Evolutionary conservation across 2,329 filamentous ascomycete genomes (phyloP).

Genomic region (Paraconiothyrium brasiliense): DNA sequence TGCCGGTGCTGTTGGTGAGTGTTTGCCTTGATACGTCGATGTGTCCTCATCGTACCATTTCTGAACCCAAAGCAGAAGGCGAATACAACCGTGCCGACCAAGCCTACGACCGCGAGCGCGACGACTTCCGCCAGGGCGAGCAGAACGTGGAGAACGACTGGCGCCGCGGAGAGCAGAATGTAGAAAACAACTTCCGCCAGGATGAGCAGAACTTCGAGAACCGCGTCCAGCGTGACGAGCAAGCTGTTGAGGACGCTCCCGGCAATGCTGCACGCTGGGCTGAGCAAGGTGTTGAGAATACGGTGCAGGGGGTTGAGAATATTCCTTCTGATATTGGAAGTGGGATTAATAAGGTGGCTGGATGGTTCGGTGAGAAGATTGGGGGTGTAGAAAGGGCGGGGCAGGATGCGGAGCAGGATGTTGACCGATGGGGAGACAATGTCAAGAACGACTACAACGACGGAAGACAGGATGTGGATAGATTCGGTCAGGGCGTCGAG

Average conservation of each 20-base stretch:
- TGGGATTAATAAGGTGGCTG: background rate
- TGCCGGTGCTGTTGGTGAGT: constrained; percentile 1
- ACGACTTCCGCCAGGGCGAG: constrained; percentile 1
- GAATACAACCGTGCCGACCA: background rate
- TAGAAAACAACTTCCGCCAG: constrained; percentile 1
- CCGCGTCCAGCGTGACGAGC: constrained; percentile 3
- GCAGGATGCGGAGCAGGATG: constrained; percentile 4
- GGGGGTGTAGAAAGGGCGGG: background rate
- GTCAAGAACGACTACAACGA: constrained; percentile 2
- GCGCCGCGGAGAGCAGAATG: background rate
- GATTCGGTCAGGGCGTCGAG: background rate
- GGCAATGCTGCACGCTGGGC: constrained; percentile 1
- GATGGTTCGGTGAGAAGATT: background rate
- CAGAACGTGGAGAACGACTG: background rate
- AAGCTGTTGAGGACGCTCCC: background rate
- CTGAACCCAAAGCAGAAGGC: background rate
- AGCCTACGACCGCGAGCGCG: constrained; percentile 1
- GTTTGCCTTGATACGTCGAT: background rate
- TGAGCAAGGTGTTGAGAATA: constrained; percentile 1
- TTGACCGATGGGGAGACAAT: background rate
- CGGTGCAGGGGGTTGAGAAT: background rate
- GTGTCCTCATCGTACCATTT: background rate
- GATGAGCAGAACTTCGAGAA: constrained; percentile 5
- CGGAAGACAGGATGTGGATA: background rate
- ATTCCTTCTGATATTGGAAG: constrained; percentile 5